Percentiles rank a stretch among this genome's conserved stretches.
Conservation (phyloP, 139 green algal species). For the Coccomyxa sp. region DNA sequence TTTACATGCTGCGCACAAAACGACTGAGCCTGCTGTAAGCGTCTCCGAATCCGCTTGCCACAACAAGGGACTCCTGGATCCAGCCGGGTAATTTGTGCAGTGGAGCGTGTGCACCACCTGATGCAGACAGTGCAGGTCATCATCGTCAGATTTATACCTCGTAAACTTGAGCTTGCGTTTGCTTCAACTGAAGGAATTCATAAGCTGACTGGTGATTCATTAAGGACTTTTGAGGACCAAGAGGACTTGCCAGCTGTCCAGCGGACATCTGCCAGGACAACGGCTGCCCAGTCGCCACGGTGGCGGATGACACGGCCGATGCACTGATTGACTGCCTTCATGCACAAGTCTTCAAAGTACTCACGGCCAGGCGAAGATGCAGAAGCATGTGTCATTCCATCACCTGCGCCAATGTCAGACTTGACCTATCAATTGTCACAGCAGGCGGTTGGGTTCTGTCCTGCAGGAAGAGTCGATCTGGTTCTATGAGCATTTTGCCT, state of each 20-base stretch:
- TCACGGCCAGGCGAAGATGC: slow-evolving; percentile 38
- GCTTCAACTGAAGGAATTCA: not conserved
- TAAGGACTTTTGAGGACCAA: not conserved
- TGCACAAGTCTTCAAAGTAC: slow-evolving; percentile 85
- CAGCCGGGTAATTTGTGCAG: slow-evolving; percentile 68
- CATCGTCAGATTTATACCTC: not conserved
- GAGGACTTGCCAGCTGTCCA: slow-evolving; percentile 41
- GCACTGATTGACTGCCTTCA: slow-evolving; percentile 94
- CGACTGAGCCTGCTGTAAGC: slow-evolving; percentile 9
- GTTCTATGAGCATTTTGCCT: no score
- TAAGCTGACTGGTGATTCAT: no score
- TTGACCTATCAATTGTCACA: not conserved
- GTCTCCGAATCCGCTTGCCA: slow-evolving; percentile 33
- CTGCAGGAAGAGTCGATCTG: no score
- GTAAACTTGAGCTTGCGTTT: not conserved
- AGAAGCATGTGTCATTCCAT: not conserved
- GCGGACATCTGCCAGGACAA: slow-evolving; percentile 82
- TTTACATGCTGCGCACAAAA: slow-evolving; percentile 7
- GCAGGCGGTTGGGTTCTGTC: not conserved
- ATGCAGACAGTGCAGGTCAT: not conserved
- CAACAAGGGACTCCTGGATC: slow-evolving; percentile 56
- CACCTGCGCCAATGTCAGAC: not conserved
- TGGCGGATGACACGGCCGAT: slow-evolving; percentile 86
- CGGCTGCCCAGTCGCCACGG: slow-evolving; percentile 78
- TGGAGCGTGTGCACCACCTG: slow-evolving; percentile 11